Conservation (phyloP, 345 rosid genomes). For the Gossypium turneri region DNA sequence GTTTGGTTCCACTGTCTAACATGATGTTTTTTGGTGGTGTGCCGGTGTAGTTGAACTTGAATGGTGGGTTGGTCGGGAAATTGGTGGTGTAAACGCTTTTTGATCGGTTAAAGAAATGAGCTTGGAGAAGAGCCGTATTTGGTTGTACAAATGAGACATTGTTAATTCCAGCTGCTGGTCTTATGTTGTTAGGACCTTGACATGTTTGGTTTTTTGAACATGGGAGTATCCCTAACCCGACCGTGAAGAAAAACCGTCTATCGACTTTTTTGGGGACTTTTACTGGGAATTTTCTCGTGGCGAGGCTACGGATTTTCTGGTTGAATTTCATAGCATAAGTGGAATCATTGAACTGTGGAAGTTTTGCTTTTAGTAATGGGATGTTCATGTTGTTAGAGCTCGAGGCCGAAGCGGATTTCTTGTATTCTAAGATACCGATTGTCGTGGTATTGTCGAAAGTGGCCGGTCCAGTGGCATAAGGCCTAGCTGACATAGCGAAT, state of each 20-base stretch:
- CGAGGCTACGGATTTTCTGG: constrained; percentile 40
- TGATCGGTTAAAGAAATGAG: constrained; percentile 39
- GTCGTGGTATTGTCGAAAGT: constrained; percentile 52
- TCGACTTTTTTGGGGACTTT: constrained; percentile 39
- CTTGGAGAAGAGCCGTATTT: constrained; percentile 37
- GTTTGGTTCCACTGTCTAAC: constrained; percentile 22
- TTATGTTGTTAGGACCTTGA: constrained; percentile 35
- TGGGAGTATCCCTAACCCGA: constrained; percentile 41
- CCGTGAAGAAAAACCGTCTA: constrained; percentile 43
- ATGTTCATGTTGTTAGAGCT: constrained; percentile 25
- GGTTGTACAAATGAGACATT: constrained; percentile 47
- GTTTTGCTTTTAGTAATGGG: constrained; percentile 31
- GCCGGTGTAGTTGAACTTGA: constrained; percentile 27
- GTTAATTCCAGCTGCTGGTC: constrained; percentile 38
- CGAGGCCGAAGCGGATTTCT: constrained; percentile 17
- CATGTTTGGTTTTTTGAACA: constrained; percentile 39
- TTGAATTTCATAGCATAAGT: constrained; percentile 32
- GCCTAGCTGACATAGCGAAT: constrained; percentile 38
- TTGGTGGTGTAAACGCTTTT: constrained; percentile 30
- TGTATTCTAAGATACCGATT: constrained; percentile 37
- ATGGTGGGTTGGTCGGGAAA: constrained; percentile 19
- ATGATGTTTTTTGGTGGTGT: constrained; percentile 20
- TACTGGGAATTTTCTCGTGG: constrained; percentile 38
- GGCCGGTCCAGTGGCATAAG: constrained; percentile 45
- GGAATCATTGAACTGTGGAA: constrained; percentile 45